A percentile compares a stretch with the other conserved stretches of the same genome.
Conservation (phyloP, 768 basidiomycete genomes). For the Russula lepida region DNA sequence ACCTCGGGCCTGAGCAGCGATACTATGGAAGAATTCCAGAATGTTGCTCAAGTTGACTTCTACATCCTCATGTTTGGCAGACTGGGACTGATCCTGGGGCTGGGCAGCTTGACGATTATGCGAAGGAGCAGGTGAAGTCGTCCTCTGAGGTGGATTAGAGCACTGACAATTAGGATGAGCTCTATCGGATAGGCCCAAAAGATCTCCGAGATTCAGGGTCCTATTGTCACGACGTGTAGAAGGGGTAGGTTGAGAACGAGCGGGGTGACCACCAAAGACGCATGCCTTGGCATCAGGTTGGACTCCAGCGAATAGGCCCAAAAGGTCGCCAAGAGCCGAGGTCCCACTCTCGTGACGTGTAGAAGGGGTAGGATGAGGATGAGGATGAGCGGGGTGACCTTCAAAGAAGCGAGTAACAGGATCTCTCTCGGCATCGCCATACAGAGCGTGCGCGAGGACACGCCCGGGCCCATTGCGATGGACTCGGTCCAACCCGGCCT, state of each 20-base stretch:
- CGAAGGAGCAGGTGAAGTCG: background rate
- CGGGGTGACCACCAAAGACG: background rate
- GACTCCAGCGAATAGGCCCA: background rate
- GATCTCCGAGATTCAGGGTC: background rate
- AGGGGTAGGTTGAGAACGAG: too few species aligned
- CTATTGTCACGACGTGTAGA: background rate
- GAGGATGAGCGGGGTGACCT: background rate
- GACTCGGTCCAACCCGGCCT: background rate
- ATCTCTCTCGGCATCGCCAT: background rate
- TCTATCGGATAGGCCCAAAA: background rate
- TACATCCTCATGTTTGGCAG: background rate
- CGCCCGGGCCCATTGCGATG: background rate
- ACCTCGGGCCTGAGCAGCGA: background rate
- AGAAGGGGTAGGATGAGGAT: too few species aligned
- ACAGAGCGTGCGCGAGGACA: background rate
- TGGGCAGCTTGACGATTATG: background rate
- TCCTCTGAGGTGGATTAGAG: too few species aligned
- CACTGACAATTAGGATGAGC: background rate
- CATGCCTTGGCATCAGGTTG: background rate
- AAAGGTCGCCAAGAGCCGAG: background rate
- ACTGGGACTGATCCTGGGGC: background rate
- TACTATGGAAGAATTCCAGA: background rate
- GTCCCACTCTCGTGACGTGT: background rate
- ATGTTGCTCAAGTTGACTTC: background rate
- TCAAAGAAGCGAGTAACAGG: background rate